Percentiles rank a stretch among this genome's conserved stretches.
Conservation (phyloP, 768 basidiomycete species). For the Tulasnella sp. region DNA sequence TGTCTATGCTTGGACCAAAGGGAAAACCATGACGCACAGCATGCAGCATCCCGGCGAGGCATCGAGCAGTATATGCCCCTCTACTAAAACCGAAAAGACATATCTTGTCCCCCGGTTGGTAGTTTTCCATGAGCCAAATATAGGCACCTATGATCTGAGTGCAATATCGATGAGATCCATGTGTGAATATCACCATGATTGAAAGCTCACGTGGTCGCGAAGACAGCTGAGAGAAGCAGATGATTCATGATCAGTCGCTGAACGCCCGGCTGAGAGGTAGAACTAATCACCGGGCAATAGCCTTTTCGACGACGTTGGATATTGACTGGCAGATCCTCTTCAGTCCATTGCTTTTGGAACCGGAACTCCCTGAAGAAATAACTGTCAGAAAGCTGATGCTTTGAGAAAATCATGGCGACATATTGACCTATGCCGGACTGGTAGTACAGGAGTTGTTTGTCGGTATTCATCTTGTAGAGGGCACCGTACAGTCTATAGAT, state of each 20-base stretch:
- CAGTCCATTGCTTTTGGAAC: background rate
- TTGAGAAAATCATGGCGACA: background rate
- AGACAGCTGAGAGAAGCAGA: slow-evolving; percentile 50
- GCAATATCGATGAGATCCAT: background rate
- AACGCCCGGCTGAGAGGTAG: background rate
- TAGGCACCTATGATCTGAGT: slow-evolving; percentile 29
- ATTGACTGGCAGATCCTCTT: background rate
- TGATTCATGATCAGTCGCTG: background rate
- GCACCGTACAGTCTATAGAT: slow-evolving; percentile 35
- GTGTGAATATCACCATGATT: too few relatives aligned
- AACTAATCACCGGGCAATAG: slow-evolving; percentile 21
- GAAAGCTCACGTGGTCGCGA: slow-evolving; percentile 57
- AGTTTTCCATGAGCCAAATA: slow-evolving; percentile 28
- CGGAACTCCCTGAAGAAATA: background rate
- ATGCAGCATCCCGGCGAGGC: slow-evolving; percentile 35
- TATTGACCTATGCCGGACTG: slow-evolving; percentile 51
- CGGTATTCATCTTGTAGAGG: slow-evolving; percentile 50
- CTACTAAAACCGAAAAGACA: slow-evolving; percentile 33
- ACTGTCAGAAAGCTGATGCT: background rate
- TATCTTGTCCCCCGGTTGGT: slow-evolving; percentile 43
- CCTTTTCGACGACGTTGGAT: slow-evolving; percentile 12
- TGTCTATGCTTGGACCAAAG: background rate
- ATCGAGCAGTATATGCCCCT: slow-evolving; percentile 31
- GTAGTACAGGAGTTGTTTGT: slow-evolving; percentile 72
- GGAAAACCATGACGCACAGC: background rate